Percentiles rank a stretch among this genome's conserved stretches.
phyloP scores from a whole-genome alignment of 306 rosid species.

The Morella rubra region DNA sequence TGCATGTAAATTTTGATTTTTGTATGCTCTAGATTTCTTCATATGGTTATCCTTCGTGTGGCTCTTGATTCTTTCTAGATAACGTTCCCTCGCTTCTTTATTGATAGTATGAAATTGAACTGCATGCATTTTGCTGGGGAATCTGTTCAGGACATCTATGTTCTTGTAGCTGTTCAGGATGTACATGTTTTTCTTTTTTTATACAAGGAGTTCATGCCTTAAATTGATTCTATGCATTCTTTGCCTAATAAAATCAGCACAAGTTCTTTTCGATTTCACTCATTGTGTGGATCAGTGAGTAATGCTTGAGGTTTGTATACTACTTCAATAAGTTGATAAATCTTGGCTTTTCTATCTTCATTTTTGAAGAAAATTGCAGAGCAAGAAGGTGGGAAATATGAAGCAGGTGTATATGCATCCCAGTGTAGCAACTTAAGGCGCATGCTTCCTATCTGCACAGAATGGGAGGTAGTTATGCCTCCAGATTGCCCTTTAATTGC shows the following conservation, averaged over 20 bases:
- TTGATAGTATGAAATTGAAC: constrained; percentile 2
- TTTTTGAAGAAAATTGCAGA: constrained; percentile 79
- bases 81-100: constrained; percentile 9
- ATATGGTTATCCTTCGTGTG: constrained; percentile 10
- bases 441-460: constrained; percentile 90
- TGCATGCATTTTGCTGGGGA: constrained; percentile 18
- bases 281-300: neutral
- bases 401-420: constrained; percentile 89
- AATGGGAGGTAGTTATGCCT: constrained; percentile 82
- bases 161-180: neutral
- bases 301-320: neutral
- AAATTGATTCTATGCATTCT: neutral
- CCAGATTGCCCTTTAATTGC: constrained; percentile 16
- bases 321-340: neutral
- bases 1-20: constrained; percentile 16
- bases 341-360: constrained; percentile 21
- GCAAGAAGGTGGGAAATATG: constrained; percentile 86
- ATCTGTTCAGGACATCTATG: constrained; percentile 17
- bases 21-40: constrained; percentile 14
- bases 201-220: neutral
- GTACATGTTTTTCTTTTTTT: neutral
- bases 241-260: neutral
- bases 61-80: constrained; percentile 17
- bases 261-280: neutral
- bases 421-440: constrained; percentile 85